A percentile compares a stretch with the other conserved stretches of the same genome.
Evolutionary conservation across 345 rosid genomes (phyloP).

Genomic region (Excoecaria agallocha): DNA sequence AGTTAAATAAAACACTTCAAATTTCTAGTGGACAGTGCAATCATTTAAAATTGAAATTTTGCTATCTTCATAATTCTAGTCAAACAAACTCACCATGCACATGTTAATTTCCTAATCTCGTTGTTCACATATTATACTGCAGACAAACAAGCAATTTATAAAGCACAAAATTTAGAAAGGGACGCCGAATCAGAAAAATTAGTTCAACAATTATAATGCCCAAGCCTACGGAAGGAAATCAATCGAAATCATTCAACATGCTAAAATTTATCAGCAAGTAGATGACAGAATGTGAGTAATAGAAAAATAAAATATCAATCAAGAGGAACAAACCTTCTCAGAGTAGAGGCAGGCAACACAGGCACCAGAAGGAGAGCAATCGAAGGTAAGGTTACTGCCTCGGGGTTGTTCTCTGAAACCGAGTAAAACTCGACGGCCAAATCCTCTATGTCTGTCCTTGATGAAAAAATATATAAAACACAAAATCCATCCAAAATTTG

Average conservation of each 20-base stretch:
- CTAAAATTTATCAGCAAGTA: neutral
- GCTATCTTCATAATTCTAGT: neutral
- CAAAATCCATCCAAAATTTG: neutral
- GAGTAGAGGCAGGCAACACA: conserved; percentile 79
- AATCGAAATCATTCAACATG: neutral
- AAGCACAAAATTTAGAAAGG: neutral
- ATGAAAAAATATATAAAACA: neutral
- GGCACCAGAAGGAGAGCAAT: conserved; percentile 92
- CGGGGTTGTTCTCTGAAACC: conserved; percentile 63
- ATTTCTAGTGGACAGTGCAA: too few relatives aligned
- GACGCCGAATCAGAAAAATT: neutral
- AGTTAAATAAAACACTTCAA: neutral
- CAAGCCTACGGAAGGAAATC: conserved; percentile 29
- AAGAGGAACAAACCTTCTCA: conserved; percentile 52
- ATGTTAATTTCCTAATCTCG: neutral
- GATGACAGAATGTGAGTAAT: neutral
- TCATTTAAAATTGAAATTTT: neutral
- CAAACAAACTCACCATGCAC: neutral
- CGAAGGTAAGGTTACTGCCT: conserved; percentile 68
- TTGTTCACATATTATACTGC: neutral
- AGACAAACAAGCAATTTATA: neutral
- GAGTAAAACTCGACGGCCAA: conserved; percentile 50
- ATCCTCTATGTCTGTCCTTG: conserved; percentile 25
- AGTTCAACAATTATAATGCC: neutral
- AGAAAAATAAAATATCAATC: too few relatives aligned